Evolutionary conservation across 495 filamentous ascomycete species (phyloP), one percentile per base, ranked within the genome.

Genomic region (Neurospora sp.): DNA sequence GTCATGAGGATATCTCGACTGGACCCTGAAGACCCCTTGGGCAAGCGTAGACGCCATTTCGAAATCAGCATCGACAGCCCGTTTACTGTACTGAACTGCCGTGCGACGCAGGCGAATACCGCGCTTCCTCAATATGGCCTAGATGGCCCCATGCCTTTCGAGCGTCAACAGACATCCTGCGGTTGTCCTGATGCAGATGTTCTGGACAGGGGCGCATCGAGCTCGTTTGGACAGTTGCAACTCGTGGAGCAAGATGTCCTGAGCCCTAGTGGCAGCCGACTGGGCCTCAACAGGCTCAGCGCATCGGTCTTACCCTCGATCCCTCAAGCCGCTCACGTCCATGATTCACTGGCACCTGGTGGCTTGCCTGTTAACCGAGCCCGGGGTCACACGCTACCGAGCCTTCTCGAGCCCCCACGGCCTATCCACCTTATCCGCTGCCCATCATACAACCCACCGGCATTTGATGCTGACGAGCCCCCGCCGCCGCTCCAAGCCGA

Each of bases 1-100:
- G 93, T 99, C 71, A 92, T 99, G 89, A 94, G 96, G 72, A 91
- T 99, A 42, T 97, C 94, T 27, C 95, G 94, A 77, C 83, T 91
- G 5, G 96, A 99, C 78, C 85, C 89, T 73, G 88, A 90, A 35
- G 93, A 99, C 77, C 90, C 96, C 1, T 84, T 85, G 6, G 86
- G 87, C n/a, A 86, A 85, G 76, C 96, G 95, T 72, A 90, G 96
- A 69, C 89, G 96, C 35, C 96, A 98, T 80, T 99, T 98, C 74
- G 96, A 99, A 80, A 99, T 99, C 76, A 98, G 96, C 73, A 99
- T 99, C 76, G 96, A 99, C 83, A 97, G 94, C 16, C 96, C 96
- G 10, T 96, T 98, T 80, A 95, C 97, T 75, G 92, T 98, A 44
- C 92, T 99, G 31, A 95, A 94, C 74, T 99, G 96, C 83, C 93